Evolutionary conservation across 805 yeast genomes (phyloP), one percentile per base, ranked within the genome.

Genomic region (Barnettozyma sucrosica): DNA sequence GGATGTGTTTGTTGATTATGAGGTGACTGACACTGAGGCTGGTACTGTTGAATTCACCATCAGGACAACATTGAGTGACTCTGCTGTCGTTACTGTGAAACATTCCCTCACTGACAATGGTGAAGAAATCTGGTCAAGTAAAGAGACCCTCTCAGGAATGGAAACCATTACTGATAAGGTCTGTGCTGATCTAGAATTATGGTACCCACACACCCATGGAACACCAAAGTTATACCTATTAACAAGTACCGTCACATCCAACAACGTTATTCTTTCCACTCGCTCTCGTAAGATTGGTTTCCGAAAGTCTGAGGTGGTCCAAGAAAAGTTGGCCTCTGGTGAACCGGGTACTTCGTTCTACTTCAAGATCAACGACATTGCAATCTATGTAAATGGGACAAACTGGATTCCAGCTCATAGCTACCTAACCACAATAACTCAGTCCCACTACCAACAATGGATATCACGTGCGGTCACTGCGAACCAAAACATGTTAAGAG

Each of bases 131-230:
- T 53, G 56, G 55, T 43, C 47, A 23, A 51, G 47, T 34, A 21
- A 19, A 20, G 25, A 41, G 24, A 6, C 30, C 16, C 5, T 20
- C 21, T 19, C 25, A 16, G 21, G 16, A 6, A 5, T 19, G 5
- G 28, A 42, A 7, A 38, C 47, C 5, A 3, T 28, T 2, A 23
- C 47, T 4, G n/a, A 46, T 9, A 3, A 21, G 7, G 45, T 33
- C 6, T 14, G 19, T 1, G 16, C 47, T 20, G 18, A 18, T 7
- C 41, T 37, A 5, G 45, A 51, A 4, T 40, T 54, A 9, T 54
- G 57, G 57, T 50, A 44, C 24, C 57, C 55, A 5, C 50, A 46
- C 32, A 54, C 57, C 5, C 55, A 54, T 36, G 57, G 57, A 9
- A 20, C 21, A 4, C 57, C 54, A 16, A 24, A 44, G 21, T 25